These are phyloP conservation scores for Penicillium brevicompactum DNA, from an alignment of 2,329 filamentous ascomycete species.

Conservation along the genomic window DNA sequence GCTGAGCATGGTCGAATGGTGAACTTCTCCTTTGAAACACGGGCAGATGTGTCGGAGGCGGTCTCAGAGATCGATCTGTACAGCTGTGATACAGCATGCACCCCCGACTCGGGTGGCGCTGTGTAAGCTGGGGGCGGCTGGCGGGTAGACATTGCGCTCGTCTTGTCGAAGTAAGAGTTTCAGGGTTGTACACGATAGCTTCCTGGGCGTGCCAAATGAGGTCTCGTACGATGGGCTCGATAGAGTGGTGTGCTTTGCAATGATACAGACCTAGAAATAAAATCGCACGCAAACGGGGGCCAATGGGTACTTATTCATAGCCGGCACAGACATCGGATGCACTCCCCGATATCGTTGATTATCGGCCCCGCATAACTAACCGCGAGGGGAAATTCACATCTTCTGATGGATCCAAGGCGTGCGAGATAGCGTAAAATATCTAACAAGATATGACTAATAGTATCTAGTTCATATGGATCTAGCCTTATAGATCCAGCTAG, in stretches of 20 bases:
- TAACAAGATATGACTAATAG: background rate
- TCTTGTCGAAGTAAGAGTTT: background rate
- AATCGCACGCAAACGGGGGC: no score
- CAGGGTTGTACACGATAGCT: background rate
- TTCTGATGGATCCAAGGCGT: background rate
- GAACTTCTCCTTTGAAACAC: slow-evolving; percentile 50
- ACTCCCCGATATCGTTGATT: background rate
- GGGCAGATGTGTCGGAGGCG: slow-evolving; percentile 30
- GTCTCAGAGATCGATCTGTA: slow-evolving; percentile 42
- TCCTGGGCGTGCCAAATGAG: background rate
- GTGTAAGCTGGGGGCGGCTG: slow-evolving; percentile 44
- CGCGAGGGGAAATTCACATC: background rate
- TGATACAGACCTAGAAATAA: no score
- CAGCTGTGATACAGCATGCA: slow-evolving; percentile 39
- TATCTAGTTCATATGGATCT: background rate
- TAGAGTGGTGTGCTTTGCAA: no score
- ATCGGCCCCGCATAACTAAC: slow-evolving; percentile 1
- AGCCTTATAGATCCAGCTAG: no score
- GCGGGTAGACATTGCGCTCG: slow-evolving; percentile 28
- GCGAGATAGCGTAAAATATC: background rate
- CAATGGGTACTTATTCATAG: background rate
- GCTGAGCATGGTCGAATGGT: slow-evolving; percentile 73
- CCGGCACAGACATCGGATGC: background rate
- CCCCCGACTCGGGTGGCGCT: slow-evolving; percentile 36
- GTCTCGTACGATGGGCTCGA: background rate